Conservation (phyloP, 2,329 filamentous ascomycete genomes). For the Sclerotinia borealis region DNA sequence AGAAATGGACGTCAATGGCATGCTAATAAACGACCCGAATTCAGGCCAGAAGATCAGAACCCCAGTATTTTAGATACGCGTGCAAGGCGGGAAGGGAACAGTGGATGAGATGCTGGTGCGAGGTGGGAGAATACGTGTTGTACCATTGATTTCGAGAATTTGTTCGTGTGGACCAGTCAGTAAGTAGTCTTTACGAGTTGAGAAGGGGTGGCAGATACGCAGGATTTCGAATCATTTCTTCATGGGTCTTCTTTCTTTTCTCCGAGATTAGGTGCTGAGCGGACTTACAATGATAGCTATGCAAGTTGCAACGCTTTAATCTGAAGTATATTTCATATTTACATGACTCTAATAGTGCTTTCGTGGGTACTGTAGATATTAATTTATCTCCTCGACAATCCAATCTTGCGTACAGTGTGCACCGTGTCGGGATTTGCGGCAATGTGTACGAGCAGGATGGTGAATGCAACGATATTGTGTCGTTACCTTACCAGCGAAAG, state of each 20-base stretch:
- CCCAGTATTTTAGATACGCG: neutral
- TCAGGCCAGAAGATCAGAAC: neutral
- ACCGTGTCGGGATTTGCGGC: neutral
- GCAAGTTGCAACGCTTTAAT: too few relatives aligned
- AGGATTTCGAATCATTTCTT: too few relatives aligned
- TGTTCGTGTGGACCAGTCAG: neutral
- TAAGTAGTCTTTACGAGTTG: neutral
- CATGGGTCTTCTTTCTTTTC: too few relatives aligned
- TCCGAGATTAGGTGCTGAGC: too few relatives aligned
- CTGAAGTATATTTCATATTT: neutral
- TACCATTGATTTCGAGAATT: neutral
- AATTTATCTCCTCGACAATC: neutral
- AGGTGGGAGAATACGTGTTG: neutral
- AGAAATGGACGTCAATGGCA: neutral
- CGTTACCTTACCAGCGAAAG: constrained; percentile 1
- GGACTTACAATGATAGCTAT: too few relatives aligned
- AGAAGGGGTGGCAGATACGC: neutral
- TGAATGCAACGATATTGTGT: neutral
- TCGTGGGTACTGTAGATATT: neutral
- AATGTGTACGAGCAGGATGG: neutral
- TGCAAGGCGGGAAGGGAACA: neutral
- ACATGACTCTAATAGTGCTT: neutral
- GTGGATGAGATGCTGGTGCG: neutral
- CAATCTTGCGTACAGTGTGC: too few relatives aligned
- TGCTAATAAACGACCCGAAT: neutral